A percentile compares a stretch with the other conserved stretches of the same genome.
Evolutionary conservation across 352 stramenopile species (phyloP).

Genomic region (Phytopythium vexans): DNA sequence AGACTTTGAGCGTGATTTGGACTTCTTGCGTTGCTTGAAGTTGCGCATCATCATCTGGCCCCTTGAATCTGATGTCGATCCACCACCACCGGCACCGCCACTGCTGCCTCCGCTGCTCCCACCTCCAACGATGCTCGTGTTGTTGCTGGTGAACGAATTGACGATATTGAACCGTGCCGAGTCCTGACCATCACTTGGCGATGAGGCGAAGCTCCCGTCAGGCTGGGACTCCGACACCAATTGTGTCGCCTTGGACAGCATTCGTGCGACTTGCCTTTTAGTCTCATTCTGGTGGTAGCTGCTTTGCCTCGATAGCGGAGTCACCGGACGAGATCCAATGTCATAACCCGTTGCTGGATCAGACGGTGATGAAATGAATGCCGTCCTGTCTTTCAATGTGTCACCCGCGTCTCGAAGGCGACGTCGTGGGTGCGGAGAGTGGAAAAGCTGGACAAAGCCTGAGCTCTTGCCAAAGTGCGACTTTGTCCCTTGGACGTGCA

Average conservation of each 20-base stretch:
- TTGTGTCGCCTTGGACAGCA: constrained; percentile 34
- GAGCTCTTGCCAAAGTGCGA: constrained; percentile 42
- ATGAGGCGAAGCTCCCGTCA: constrained; percentile 9
- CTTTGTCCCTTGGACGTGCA: constrained; percentile 36
- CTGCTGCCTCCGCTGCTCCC: not conserved
- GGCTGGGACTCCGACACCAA: constrained; percentile 24
- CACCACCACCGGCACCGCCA: not conserved
- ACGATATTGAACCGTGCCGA: not conserved
- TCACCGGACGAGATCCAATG: not conserved
- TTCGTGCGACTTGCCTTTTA: constrained; percentile 14
- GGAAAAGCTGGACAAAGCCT: constrained; percentile 78
- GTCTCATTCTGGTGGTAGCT: constrained; percentile 13
- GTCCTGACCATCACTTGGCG: constrained; percentile 3
- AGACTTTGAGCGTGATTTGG: constrained; percentile 23
- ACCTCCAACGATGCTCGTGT: not conserved
- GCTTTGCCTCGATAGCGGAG: constrained; percentile 1
- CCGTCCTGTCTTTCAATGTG: too few relatives aligned
- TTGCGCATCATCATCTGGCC: constrained; percentile 42
- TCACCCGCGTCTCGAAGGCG: not conserved
- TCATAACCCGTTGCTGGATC: not conserved
- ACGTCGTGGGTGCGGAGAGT: constrained; percentile 28
- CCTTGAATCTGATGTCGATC: constrained; percentile 3
- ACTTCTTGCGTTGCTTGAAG: constrained; percentile 29
- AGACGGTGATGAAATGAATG: too few relatives aligned
- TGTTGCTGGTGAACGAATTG: not conserved